Evolutionary conservation across 805 yeast genomes (phyloP).

Genomic region (Starmerella stigmatis): DNA sequence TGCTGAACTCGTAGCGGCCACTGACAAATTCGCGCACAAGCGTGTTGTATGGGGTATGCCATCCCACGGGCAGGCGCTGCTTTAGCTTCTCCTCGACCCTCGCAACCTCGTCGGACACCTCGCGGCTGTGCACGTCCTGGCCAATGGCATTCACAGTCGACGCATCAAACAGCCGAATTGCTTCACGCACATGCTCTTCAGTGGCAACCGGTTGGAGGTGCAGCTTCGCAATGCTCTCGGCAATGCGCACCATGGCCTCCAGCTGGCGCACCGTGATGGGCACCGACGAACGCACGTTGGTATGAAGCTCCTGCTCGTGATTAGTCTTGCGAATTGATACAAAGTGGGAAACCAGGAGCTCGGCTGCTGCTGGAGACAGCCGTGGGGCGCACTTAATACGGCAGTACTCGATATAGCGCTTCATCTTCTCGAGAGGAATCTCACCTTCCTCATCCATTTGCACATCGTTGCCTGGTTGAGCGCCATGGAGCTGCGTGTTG

Average conservation of each 20-base stretch:
- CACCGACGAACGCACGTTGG: constrained; percentile 83
- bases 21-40: constrained; percentile 61
- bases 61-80: constrained; percentile 88
- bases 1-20: constrained; percentile 38
- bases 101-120: constrained; percentile 52
- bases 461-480: constrained; percentile 33
- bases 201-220: constrained; percentile 73
- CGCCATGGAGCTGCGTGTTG: constrained; percentile 82
- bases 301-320: constrained; percentile 65
- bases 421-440: constrained; percentile 82
- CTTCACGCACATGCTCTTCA: constrained; percentile 88
- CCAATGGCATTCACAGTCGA: constrained; percentile 95
- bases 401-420: constrained; percentile 83
- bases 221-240: constrained; percentile 86
- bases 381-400: constrained; percentile 88
- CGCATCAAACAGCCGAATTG: constrained; percentile 85
- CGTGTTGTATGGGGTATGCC: constrained; percentile 83
- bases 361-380: constrained; percentile 78
- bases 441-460: constrained; percentile 55
- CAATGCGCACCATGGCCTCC: constrained; percentile 92
- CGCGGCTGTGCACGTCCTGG: constrained; percentile 39
- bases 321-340: constrained; percentile 80
- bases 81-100: constrained; percentile 75
- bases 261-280: constrained; percentile 96
- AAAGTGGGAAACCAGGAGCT: constrained; percentile 80